phyloP scores from a whole-genome alignment of 441 rosid species.

The Aleurites moluccanus region DNA sequence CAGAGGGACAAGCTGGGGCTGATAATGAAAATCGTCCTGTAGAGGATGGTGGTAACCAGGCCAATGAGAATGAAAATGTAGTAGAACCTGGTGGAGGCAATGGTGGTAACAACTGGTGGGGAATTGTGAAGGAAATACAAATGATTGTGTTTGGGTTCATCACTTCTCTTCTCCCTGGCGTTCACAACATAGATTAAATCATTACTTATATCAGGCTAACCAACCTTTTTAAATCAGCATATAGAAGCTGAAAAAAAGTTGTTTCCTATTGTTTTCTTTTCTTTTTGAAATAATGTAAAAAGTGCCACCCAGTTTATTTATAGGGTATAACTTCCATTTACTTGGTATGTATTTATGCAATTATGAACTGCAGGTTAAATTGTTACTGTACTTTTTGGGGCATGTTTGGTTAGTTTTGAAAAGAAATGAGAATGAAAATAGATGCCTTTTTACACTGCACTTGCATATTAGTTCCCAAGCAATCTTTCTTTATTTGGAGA shows the following conservation, averaged over 20 bases:
- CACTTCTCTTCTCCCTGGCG: conserved; percentile 94
- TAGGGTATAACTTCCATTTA: not conserved
- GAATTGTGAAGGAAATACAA: conserved; percentile 90
- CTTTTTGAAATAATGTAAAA: conserved; percentile 22
- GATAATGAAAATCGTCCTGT: conserved; percentile 62
- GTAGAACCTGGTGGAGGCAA: conserved; percentile 44
- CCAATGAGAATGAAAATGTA: conserved; percentile 53
- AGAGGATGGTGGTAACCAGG: conserved; percentile 48
- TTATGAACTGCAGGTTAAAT: not conserved
- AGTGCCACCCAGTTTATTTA: not conserved
- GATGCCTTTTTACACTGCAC: too few relatives aligned
- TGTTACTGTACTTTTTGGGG: not conserved
- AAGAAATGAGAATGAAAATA: not conserved
- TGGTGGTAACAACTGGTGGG: conserved; percentile 89
- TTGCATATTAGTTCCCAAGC: too few relatives aligned
- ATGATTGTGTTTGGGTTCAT: conserved; percentile 96
- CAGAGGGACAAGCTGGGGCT: conserved; percentile 59
- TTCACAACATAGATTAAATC: conserved; percentile 82
- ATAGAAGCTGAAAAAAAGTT: conserved; percentile 3
- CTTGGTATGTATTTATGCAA: conserved; percentile 13
- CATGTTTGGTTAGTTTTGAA: not conserved
- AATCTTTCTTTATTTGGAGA: too few relatives aligned
- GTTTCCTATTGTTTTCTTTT: not conserved
- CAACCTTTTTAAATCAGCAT: conserved; percentile 12
- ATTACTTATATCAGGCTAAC: conserved; percentile 11